phyloP scores from a whole-genome alignment of 148 eudicot genomes.

The Spergularia bocconei region DNA sequence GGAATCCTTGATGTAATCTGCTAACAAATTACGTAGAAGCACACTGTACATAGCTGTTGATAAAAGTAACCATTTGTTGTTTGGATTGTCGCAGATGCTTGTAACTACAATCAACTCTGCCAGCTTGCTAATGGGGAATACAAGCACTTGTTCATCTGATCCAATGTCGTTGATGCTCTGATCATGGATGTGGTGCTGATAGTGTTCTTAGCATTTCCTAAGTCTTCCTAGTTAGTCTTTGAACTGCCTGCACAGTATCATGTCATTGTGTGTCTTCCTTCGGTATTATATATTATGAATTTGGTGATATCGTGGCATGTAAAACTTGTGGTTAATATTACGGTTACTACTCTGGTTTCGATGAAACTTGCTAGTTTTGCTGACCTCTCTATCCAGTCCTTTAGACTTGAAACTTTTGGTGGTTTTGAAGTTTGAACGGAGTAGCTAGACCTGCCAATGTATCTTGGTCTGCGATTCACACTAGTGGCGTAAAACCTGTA shows the following conservation, averaged over 20 bases:
- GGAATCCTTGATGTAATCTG: background rate
- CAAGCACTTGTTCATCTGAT: constrained; percentile 82
- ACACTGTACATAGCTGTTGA: background rate
- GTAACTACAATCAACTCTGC: constrained; percentile 67
- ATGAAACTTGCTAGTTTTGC: too few relatives aligned
- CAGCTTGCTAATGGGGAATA: constrained; percentile 78
- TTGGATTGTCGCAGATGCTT: constrained; percentile 47
- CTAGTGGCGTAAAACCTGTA: too few relatives aligned
- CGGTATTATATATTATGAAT: background rate
- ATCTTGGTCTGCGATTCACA: too few relatives aligned
- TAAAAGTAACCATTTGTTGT: background rate
- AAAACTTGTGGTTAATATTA: too few relatives aligned
- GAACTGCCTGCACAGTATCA: background rate
- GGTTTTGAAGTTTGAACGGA: too few relatives aligned
- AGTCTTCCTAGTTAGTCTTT: background rate
- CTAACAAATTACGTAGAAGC: background rate
- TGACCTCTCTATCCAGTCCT: too few relatives aligned
- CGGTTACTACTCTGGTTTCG: too few relatives aligned
- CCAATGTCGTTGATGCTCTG: background rate
- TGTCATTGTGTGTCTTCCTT: background rate
- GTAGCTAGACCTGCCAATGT: too few relatives aligned
- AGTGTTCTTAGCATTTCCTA: background rate
- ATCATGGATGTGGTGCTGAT: background rate
- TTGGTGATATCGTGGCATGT: background rate
- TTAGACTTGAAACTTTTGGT: too few relatives aligned